Conservation (phyloP, 2,329 filamentous ascomycete genomes). For the Talaromyces pinophilus region DNA sequence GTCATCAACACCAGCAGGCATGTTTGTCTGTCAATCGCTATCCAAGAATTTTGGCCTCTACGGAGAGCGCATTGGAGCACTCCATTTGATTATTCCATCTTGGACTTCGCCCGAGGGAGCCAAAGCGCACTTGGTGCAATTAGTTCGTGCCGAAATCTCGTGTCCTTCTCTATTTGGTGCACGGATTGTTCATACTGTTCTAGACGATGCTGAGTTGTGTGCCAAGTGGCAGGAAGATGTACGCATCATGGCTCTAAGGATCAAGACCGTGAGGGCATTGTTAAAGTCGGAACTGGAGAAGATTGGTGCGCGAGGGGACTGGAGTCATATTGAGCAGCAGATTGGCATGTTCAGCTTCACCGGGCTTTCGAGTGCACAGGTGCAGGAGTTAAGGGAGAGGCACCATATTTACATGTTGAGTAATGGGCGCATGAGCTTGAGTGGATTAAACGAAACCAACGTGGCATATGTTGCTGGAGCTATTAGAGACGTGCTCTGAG, state of each 20-base stretch:
- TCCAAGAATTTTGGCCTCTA: constrained; percentile 71
- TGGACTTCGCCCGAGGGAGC: constrained; percentile 23
- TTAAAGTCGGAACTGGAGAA: constrained; percentile 79
- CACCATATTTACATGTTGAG: constrained; percentile 48
- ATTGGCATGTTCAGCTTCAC: constrained; percentile 79
- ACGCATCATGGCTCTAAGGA: constrained; percentile 86
- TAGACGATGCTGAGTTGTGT: constrained; percentile 77
- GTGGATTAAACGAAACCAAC: constrained; percentile 42
- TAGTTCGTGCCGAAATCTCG: constrained; percentile 43
- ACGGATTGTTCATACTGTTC: constrained; percentile 77
- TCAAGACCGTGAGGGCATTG: constrained; percentile 82
- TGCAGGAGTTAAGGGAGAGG: constrained; percentile 33
- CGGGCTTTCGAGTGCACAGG: constrained; percentile 22
- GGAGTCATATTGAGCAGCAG: constrained; percentile 93
- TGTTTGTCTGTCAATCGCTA: constrained; percentile 54
- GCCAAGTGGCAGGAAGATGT: constrained; percentile 89
- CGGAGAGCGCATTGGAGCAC: constrained; percentile 84
- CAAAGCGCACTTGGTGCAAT: constrained; percentile 35
- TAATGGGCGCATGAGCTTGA: constrained; percentile 38
- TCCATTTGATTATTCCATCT: constrained; percentile 57
- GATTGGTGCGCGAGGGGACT: constrained; percentile 80
- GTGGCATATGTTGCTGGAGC: constrained; percentile 43
- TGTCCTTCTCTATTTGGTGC: constrained; percentile 79
- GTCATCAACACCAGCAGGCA: constrained; percentile 52
- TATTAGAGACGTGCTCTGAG: constrained; percentile 35